Evolutionary conservation across 1,139 yeast genomes (phyloP).

Genomic region (Zygoascus meyerae): DNA sequence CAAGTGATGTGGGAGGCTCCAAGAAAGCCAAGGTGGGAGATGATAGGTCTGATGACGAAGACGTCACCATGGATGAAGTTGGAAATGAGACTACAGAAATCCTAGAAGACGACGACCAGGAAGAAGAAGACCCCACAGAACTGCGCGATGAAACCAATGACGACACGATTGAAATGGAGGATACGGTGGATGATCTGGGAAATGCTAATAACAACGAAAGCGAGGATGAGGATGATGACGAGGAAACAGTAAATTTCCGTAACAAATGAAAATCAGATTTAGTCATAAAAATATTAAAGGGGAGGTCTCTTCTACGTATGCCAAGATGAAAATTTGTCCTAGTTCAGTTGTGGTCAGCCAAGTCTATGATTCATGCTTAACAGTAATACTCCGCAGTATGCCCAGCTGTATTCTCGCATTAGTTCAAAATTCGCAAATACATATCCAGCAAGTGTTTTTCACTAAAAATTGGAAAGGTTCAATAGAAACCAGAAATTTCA

Average conservation of each 20-base stretch:
- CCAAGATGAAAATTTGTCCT: too few relatives aligned
- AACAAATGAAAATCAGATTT: slow-evolving; percentile 1
- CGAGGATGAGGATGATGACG: slow-evolving; percentile 7
- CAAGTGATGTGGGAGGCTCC: slow-evolving; percentile 16
- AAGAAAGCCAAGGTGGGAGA: slow-evolving; percentile 6
- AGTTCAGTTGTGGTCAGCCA: too few relatives aligned
- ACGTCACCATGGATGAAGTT: background rate
- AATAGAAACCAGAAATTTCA: too few relatives aligned
- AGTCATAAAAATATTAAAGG: too few relatives aligned
- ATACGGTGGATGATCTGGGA: slow-evolving; percentile 6
- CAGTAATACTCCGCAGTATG: too few relatives aligned
- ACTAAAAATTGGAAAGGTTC: too few relatives aligned
- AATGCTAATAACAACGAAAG: background rate
- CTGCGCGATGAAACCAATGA: background rate
- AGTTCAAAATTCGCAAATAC: too few relatives aligned
- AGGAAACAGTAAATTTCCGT: slow-evolving; percentile 5
- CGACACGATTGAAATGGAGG: background rate
- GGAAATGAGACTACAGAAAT: slow-evolving; percentile 5
- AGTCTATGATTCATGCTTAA: too few relatives aligned
- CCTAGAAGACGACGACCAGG: background rate
- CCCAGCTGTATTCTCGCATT: too few relatives aligned
- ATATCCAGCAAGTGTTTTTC: too few relatives aligned
- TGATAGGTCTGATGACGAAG: background rate
- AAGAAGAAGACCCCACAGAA: slow-evolving; percentile 7
- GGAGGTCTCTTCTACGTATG: too few relatives aligned